Conservation (phyloP, 257 asterid genomes). For the Ballota nigra region DNA sequence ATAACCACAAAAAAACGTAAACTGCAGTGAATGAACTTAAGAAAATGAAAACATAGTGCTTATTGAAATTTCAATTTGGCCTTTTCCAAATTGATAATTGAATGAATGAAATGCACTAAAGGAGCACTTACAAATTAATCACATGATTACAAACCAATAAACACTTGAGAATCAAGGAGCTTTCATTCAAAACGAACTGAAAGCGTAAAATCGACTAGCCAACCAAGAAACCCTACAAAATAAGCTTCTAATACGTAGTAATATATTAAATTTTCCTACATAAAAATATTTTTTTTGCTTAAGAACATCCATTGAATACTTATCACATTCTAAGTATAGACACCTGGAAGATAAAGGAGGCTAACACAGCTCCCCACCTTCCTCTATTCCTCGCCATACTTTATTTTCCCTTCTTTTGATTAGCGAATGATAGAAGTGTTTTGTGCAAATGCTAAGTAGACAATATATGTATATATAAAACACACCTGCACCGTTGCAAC, state of each 20-base stretch:
- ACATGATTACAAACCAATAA: neutral
- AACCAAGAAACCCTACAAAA: slow-evolving; percentile 8
- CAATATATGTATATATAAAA: slow-evolving; percentile 11
- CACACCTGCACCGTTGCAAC: slow-evolving; percentile 91
- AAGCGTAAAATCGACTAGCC: neutral
- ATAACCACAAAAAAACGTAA: neutral
- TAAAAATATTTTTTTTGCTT: neutral
- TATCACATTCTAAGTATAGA: neutral
- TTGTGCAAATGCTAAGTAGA: slow-evolving; percentile 4
- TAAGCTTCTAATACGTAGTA: neutral
- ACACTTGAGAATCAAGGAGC: slow-evolving; percentile 13
- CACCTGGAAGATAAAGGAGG: neutral
- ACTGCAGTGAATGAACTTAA: neutral
- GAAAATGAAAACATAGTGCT: neutral
- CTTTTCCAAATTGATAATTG: neutral
- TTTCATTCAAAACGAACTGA: slow-evolving; percentile 6
- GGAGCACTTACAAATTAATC: neutral
- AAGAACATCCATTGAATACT: too few relatives aligned
- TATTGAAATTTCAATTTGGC: neutral
- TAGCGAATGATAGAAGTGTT: neutral
- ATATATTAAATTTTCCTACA: neutral
- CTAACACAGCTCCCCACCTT: neutral
- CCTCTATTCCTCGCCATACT: neutral
- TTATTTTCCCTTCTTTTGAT: neutral
- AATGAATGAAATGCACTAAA: neutral